Percentiles rank a stretch among this genome's conserved stretches.
phyloP scores from a whole-genome alignment of 2,329 filamentous ascomycete species.

The Fusarium metavorans region DNA sequence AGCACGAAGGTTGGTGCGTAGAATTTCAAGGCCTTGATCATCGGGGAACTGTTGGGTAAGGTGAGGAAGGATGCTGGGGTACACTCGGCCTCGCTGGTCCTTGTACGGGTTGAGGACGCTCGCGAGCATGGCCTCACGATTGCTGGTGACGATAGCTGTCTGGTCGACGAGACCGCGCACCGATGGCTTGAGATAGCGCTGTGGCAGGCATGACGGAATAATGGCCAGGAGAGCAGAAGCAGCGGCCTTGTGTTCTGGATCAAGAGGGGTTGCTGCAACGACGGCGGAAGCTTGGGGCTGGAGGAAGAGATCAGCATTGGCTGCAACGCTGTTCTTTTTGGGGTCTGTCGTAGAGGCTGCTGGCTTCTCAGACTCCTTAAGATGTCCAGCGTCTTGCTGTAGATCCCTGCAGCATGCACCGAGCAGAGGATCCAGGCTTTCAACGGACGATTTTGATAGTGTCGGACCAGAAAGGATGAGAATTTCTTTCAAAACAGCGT shows the following conservation, averaged over 20 bases:
- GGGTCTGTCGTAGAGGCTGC: constrained; percentile 44
- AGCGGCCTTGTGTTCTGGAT: constrained; percentile 62
- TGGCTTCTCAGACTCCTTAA: constrained; percentile 55
- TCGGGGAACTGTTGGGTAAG: constrained; percentile 74
- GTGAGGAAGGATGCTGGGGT: constrained; percentile 84
- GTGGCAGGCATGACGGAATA: constrained; percentile 73
- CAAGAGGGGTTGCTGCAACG: constrained; percentile 51
- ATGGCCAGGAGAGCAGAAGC: constrained; percentile 72
- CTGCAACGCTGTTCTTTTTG: constrained; percentile 57
- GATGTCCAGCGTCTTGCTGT: constrained; percentile 64
- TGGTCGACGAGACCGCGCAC: constrained; percentile 83
- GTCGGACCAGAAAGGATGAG: constrained; percentile 73
- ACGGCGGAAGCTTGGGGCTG: constrained; percentile 51
- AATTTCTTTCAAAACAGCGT: constrained; percentile 68
- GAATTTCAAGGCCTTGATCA: constrained; percentile 76
- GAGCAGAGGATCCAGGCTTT: constrained; percentile 71
- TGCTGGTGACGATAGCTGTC: constrained; percentile 78
- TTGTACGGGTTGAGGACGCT: constrained; percentile 84
- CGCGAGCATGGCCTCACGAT: constrained; percentile 80
- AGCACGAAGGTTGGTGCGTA: constrained; percentile 70
- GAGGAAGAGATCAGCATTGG: constrained; percentile 81
- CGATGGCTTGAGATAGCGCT: constrained; percentile 75
- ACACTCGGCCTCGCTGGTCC: constrained; percentile 71
- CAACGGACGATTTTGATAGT: constrained; percentile 73
- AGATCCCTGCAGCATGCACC: constrained; percentile 81